Evolutionary conservation across 345 rosid genomes (phyloP), one percentile per base, ranked within the genome.

Genomic region (Lepidium africanum): DNA sequence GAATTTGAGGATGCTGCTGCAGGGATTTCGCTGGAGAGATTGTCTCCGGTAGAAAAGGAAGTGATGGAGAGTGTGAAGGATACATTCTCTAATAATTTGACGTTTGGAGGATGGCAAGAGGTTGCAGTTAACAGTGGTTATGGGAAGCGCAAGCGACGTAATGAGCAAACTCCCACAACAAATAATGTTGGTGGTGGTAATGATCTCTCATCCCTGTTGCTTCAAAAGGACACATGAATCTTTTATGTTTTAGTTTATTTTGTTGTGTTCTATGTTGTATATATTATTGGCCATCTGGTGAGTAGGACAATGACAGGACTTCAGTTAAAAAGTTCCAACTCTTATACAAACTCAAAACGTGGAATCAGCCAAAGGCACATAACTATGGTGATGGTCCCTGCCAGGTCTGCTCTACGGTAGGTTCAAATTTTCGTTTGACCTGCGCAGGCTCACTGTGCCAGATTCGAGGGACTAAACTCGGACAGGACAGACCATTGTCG

Each of bases 1-100:
- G 80, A 76, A 41, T 76, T 59, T 15, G 80, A 76, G 57, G 80
- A 76, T 54, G 76, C 76, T 59, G 67, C 76, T 30, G 58, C 80
- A 45, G 35, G 53, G 25, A 42, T 76, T 2, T 52, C 59, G 9
- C 1, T 76, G 36, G 73, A 71, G 46, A 54, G 63, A 66, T 12
- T 76, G 54, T 45, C 80, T 50, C 76, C 80, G 0, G 72, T 59
- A 23, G 80, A 76, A 76, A 70, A 67, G 58, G 80, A 76, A 61
- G 72, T 71, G 9, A 50, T 71, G 25, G 80, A 76, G 76, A 66
- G 76, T 39, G 76, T 71, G 40, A 76, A 76, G 15, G 64, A 76
- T 59, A 76, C 73, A 2, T 65, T 76, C 7, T 19, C 73, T 50
- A 65, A 37, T 52, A 65, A 5, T 49, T 39, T 66, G 69, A 71